Evolutionary conservation across 75 land plant species (phyloP), one percentile per base, ranked within the genome.

Genomic region (Chamaecyparis obtusa): DNA sequence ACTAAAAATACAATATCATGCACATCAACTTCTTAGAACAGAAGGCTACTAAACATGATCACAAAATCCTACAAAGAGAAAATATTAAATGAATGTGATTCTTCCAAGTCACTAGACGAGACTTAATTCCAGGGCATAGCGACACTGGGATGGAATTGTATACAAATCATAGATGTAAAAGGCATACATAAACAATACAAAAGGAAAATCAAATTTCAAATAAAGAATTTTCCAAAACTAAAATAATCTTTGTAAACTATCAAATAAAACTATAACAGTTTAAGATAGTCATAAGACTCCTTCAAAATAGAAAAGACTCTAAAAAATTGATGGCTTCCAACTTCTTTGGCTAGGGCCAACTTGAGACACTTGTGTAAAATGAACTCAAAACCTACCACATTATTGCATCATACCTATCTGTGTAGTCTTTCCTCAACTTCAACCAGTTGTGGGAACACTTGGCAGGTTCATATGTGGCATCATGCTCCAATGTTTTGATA

Each of bases 401-500:
- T 51, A 14, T 35, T 21, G 24, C 32, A 30, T 71, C 36, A 32
- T 86, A 98, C 99, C 92, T 95, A 33, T 94, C 97, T 95, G 97
- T 98, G 92, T 98, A 98, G 80, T 97, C 99, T 81, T 98, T 98
- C 87, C 97, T 98, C 88, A 98, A 86, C 93, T 98, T 98, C 83
- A 97, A 92, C 99, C 99, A 98, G 80, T 98, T 98, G 86, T 91
- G 89, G 24, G 99, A 98, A 49, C 99, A 90, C 90, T 96, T 98
- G 74, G 99, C 90, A 85, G 99, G 99, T 92, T 98, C 99, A 88
- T 98, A 98, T 49, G 99, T 98, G 56, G 99, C 99, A 88, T 98
- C 99, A 78, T 88, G 92, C 71, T 92, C 91, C 90, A 98, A 71
- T 84, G 99, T 98, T 90, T 98, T 98, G 88, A 98, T 95, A 72